phyloP scores from a whole-genome alignment of 495 filamentous ascomycete genomes.

The Parmelia sp. region DNA sequence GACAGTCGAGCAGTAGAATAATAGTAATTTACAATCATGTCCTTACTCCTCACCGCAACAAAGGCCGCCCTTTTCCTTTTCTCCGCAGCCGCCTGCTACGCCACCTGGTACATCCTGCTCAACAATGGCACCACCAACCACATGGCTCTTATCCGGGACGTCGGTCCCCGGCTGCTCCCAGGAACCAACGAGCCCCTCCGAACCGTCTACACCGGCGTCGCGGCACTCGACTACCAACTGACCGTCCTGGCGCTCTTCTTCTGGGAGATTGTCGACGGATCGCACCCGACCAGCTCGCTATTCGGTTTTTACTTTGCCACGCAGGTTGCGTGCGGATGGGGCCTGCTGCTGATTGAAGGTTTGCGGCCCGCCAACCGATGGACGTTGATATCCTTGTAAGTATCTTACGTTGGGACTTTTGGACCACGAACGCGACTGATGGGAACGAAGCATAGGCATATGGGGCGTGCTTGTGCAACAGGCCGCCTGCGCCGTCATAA shows the following conservation, averaged over 20 bases:
- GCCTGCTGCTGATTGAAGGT: constrained; percentile 49
- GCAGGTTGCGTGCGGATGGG: constrained; percentile 52
- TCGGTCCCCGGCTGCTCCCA: constrained; percentile 36
- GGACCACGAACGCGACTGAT: not conserved
- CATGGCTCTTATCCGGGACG: constrained; percentile 24
- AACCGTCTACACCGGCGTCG: constrained; percentile 45
- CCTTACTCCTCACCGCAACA: constrained; percentile 22
- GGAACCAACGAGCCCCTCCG: constrained; percentile 36
- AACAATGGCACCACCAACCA: constrained; percentile 39
- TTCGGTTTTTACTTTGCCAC: constrained; percentile 47
- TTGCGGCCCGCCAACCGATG: constrained; percentile 50
- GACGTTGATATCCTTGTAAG: constrained; percentile 48
- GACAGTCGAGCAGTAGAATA: not conserved
- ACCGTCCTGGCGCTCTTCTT: constrained; percentile 48
- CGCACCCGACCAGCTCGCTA: constrained; percentile 38
- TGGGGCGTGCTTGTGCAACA: constrained; percentile 51
- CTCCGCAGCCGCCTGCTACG: constrained; percentile 38
- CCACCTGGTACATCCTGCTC: constrained; percentile 37
- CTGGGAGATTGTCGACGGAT: constrained; percentile 48
- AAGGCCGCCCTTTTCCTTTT: constrained; percentile 38
- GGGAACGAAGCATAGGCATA: constrained; percentile 37
- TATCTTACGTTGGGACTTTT: not conserved
- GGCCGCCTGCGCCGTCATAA: constrained; percentile 46
- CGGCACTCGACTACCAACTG: constrained; percentile 42
- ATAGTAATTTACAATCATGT: not conserved